Base-by-base conservation (phyloP, 768 basidiomycete genomes). In the Phlebiopsis flavidoalba region DNA sequence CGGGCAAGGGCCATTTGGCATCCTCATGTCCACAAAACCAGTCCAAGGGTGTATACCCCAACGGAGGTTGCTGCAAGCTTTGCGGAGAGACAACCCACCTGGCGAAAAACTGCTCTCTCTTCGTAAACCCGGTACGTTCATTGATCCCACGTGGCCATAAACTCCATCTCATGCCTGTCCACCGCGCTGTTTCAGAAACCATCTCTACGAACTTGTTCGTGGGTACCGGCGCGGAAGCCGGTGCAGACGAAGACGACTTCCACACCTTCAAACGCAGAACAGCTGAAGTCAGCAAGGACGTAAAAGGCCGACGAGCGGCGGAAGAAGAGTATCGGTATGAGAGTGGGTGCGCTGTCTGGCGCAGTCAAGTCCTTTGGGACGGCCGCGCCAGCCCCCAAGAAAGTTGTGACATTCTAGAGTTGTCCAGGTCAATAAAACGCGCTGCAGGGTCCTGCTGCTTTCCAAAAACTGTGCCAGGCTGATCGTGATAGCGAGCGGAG, bases 221-320 rank as follows among this genome's bases (percentile, higher is more conserved):
- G 7, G 81, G 83, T 17, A 72, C 70, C 1, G 79, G 79, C 0
- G 70, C 70, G 33, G 84, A 78, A 43, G 85, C 81, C 0, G 93
- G 93, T 22, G 88, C 95, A 8, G 95, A 98, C 70, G 95, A 98
- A 72, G 95, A 98, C 69, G 95, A 97, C 70, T 97, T 95, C 74
- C 94, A 95, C 71, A 78, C 78, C 0, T 80, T 94, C 71, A 88
- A 87, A 69, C 82, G 93, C 48, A 80, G 76, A 57, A 83, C 77
- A 49, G 74, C 71, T 10, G 84, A 87, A 60, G 76, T 91, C 0
- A 84, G 89, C 31, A 77, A 73, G 31, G 83, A 85, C 26, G 85
- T n/a, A 88, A 67, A 83, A 80, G 66, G 71, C 68, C 48, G 76
- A 78, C 54, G 77, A 77, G 26, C 80, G 74, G 61, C 63, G 65